A percentile compares a stretch with the other conserved stretches of the same genome.
Conservation (phyloP, 345 rosid genomes). For the Chamaenerion angustifolium region DNA sequence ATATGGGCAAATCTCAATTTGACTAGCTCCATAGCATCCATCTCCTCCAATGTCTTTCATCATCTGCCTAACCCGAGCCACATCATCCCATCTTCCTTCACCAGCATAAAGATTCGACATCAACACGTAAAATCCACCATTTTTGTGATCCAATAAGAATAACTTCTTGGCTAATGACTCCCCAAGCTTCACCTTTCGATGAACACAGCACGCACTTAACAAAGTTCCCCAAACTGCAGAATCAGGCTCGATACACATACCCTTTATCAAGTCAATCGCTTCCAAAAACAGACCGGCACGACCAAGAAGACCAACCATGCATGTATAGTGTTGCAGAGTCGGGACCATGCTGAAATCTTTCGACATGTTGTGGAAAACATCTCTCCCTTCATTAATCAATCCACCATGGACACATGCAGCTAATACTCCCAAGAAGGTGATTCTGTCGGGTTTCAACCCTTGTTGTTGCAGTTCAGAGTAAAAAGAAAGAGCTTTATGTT, state of each 20-base stretch:
- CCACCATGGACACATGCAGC: constrained; percentile 69
- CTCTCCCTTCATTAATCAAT: constrained; percentile 49
- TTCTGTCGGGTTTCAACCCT: constrained; percentile 49
- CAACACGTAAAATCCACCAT: constrained; percentile 67
- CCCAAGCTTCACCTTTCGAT: constrained; percentile 55
- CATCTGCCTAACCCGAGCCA: constrained; percentile 50
- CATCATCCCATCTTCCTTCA: constrained; percentile 62
- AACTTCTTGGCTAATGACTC: constrained; percentile 66
- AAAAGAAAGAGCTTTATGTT: constrained; percentile 34
- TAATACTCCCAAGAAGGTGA: constrained; percentile 64
- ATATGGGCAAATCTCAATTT: constrained; percentile 12
- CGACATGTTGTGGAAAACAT: constrained; percentile 37
- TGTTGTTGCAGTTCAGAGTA: constrained; percentile 31
- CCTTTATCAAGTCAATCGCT: constrained; percentile 33
- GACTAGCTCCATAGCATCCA: constrained; percentile 65
- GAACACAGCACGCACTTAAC: constrained; percentile 50
- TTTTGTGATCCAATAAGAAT: constrained; percentile 41
- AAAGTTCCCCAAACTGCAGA: constrained; percentile 78
- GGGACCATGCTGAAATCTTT: constrained; percentile 40
- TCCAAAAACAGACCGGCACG: constrained; percentile 51
- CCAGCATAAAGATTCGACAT: constrained; percentile 87
- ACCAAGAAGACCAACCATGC: constrained; percentile 58
- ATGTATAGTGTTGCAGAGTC: constrained; percentile 57
- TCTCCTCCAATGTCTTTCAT: constrained; percentile 63
- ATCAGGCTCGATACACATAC: constrained; percentile 46